phyloP scores from a whole-genome alignment of 768 basidiomycete genomes.

The Psilocybe subaeruginosa region DNA sequence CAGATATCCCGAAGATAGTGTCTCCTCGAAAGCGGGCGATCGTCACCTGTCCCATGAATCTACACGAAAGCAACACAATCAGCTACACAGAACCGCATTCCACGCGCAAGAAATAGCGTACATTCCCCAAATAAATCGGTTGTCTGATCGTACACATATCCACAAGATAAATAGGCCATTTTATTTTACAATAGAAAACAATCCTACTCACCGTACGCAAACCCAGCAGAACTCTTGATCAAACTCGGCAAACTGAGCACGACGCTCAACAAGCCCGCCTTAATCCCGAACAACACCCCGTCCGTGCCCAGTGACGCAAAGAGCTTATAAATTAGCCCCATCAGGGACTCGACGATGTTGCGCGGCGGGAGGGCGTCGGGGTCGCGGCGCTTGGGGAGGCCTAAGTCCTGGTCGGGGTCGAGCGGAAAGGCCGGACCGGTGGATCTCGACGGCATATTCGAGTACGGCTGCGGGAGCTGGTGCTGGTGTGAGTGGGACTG shows the following conservation, averaged over 20 bases:
- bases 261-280: constrained; percentile 67
- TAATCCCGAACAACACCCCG: constrained; percentile 70
- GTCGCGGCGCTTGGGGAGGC: constrained; percentile 59
- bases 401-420: constrained; percentile 47
- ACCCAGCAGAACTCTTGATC: constrained; percentile 52
- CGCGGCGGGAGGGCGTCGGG: constrained; percentile 76
- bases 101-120: constrained; percentile 30
- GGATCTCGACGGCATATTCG: not conserved
- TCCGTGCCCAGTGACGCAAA: constrained; percentile 50
- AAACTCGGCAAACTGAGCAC: constrained; percentile 64
- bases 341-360: constrained; percentile 55
- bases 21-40: constrained; percentile 76
- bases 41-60: constrained; percentile 78
- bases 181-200: not conserved
- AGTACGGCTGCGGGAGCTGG: not conserved
- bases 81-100: not conserved
- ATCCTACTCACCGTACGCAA: constrained; percentile 29
- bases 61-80: constrained; percentile 21
- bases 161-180: too few relatives aligned
- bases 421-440: constrained; percentile 1
- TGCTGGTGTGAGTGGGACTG: not conserved
- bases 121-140: constrained; percentile 75
- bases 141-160: constrained; percentile 36
- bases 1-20: constrained; percentile 66
- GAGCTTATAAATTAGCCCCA: constrained; percentile 47